Conservation (phyloP, 345 rosid genomes). For the Schrenkiella parvula region DNA sequence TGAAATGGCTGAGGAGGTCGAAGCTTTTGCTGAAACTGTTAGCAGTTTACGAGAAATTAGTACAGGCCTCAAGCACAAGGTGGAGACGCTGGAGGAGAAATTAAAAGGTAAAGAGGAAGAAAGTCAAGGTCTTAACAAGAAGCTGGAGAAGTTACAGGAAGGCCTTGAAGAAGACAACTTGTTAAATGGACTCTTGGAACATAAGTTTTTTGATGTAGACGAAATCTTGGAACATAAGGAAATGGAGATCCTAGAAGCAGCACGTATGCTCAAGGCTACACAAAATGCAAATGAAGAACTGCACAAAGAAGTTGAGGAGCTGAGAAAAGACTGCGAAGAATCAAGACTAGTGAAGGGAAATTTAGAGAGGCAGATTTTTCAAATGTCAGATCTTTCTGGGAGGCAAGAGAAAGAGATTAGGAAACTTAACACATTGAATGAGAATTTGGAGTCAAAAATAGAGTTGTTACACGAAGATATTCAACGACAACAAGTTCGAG, state of each 20-base stretch:
- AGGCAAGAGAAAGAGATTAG: constrained; percentile 49
- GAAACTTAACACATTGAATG: constrained; percentile 48
- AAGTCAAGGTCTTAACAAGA: constrained; percentile 41
- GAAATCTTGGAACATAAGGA: constrained; percentile 54
- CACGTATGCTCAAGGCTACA: constrained; percentile 54
- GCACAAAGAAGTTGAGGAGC: constrained; percentile 51
- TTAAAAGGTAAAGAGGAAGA: constrained; percentile 50
- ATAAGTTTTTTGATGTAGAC: constrained; percentile 41
- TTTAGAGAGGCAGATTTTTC: constrained; percentile 39
- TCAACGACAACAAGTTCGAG: constrained; percentile 48
- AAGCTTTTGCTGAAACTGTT: constrained; percentile 42
- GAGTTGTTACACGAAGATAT: constrained; percentile 39
- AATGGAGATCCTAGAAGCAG: constrained; percentile 54
- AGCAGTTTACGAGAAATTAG: constrained; percentile 33
- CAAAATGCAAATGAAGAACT: constrained; percentile 46
- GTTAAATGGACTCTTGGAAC: constrained; percentile 51
- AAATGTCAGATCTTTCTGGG: constrained; percentile 37
- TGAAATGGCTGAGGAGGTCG: constrained; percentile 55
- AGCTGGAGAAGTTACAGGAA: constrained; percentile 45
- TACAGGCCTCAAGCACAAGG: constrained; percentile 42
- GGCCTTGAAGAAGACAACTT: constrained; percentile 51
- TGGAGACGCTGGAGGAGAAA: constrained; percentile 45
- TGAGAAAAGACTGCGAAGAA: constrained; percentile 49
- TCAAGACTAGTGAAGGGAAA: constrained; percentile 35
- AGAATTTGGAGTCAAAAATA: constrained; percentile 48